Percentiles rank a stretch among this genome's conserved stretches.
These are phyloP conservation scores for Scutellaria galericulata DNA, from an alignment of 257 asterid genomes.

Conservation along the genomic window DNA sequence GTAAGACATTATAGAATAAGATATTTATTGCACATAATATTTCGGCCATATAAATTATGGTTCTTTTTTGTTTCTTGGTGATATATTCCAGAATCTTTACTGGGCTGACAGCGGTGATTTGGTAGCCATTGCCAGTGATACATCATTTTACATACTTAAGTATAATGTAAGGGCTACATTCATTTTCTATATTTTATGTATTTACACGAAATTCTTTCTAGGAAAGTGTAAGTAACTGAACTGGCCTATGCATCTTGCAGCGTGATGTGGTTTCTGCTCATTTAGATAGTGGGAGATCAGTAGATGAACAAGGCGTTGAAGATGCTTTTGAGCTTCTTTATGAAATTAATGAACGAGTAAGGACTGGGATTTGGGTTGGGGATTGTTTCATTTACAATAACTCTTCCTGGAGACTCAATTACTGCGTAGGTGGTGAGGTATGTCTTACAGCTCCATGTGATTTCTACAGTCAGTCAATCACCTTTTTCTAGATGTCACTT, in stretches of 20 bases:
- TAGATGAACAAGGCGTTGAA: constrained; percentile 93
- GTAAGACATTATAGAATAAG: constrained; percentile 48
- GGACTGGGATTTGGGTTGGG: constrained; percentile 99
- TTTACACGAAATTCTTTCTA: constrained; percentile 16
- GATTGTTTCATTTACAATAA: constrained; percentile 97
- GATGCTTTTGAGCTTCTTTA: constrained; percentile 97
- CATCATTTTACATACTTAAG: constrained; percentile 86
- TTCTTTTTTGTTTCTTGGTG: constrained; percentile 32
- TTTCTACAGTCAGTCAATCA: neutral
- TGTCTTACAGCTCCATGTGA: constrained; percentile 29
- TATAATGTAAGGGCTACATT: constrained; percentile 59
- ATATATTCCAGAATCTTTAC: constrained; percentile 76
- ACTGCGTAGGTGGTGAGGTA: constrained; percentile 99
- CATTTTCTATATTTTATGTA: constrained; percentile 11
- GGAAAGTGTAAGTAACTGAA: constrained; percentile 39
- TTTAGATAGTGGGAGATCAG: constrained; percentile 87
- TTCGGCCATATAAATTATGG: constrained; percentile 25
- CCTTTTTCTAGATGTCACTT: constrained; percentile 22
- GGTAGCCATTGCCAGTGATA: constrained; percentile 82
- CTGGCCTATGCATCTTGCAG: constrained; percentile 55
- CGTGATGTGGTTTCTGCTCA: constrained; percentile 92
- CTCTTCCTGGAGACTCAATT: constrained; percentile 97
- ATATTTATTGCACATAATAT: constrained; percentile 4
- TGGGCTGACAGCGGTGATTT: constrained; percentile 98
- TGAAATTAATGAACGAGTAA: constrained; percentile 93